Conservation (phyloP, 495 filamentous ascomycete species). For the Aspergillus saccharolyticus region DNA sequence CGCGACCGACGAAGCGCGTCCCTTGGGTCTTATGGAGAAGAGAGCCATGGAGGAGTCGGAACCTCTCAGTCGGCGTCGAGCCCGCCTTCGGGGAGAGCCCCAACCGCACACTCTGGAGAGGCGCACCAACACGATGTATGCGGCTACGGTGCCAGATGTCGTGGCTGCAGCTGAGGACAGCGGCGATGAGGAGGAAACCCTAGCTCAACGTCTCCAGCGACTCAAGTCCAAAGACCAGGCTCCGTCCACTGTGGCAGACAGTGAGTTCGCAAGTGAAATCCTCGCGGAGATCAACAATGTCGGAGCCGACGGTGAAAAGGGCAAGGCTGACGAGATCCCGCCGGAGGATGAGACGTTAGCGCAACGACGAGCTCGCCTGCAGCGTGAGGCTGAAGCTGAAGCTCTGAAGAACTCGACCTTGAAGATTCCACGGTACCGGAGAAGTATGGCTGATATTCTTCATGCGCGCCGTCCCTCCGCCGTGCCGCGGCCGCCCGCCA, state of each 20-base stretch:
- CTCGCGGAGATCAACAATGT: constrained; percentile 63
- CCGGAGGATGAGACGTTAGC: constrained; percentile 81
- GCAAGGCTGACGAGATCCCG: constrained; percentile 11
- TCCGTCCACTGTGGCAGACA: constrained; percentile 57
- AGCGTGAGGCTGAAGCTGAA: constrained; percentile 62
- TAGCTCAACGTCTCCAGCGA: constrained; percentile 68
- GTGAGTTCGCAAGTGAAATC: constrained; percentile 74
- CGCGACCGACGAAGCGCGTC: constrained; percentile 55
- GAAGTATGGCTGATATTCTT: constrained; percentile 69
- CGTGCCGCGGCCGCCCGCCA: constrained; percentile 24
- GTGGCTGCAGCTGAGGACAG: constrained; percentile 23
- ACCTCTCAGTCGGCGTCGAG: constrained; percentile 73
- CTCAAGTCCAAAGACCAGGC: constrained; percentile 52
- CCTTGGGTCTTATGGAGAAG: constrained; percentile 78
- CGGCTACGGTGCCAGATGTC: constrained; percentile 17
- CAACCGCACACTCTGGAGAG: constrained; percentile 26
- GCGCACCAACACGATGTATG: constrained; percentile 36
- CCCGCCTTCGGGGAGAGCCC: constrained; percentile 62
- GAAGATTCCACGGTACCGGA: constrained; percentile 33
- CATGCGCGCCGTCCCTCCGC: constrained; percentile 48
- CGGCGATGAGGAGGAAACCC: constrained; percentile 71
- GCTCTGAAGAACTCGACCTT: constrained; percentile 29
- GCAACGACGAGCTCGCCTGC: constrained; percentile 75
- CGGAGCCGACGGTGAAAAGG: constrained; percentile 22
- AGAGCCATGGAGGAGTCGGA: constrained; percentile 87